These are phyloP conservation scores for Aspergillus haitiensis DNA, from an alignment of 495 filamentous ascomycete genomes.

Conservation along the genomic window DNA sequence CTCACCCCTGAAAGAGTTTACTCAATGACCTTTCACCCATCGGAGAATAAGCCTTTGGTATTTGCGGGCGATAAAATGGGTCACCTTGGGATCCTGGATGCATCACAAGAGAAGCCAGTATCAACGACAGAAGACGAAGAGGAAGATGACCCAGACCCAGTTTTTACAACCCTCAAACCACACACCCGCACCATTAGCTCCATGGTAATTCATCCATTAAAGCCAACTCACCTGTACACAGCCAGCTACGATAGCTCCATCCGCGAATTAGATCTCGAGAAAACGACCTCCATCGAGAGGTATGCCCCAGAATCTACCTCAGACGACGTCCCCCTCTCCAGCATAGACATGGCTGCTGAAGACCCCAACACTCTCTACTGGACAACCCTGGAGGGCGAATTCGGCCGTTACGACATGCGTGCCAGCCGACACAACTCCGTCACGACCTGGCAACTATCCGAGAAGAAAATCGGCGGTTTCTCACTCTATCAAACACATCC, in stretches of 20 bases:
- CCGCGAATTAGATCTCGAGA: constrained; percentile 79
- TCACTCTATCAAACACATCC: constrained; percentile 72
- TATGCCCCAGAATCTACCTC: constrained; percentile 69
- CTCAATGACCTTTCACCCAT: constrained; percentile 85
- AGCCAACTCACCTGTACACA: constrained; percentile 70
- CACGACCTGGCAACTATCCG: constrained; percentile 73
- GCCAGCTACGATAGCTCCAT: constrained; percentile 95
- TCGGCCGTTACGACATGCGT: constrained; percentile 79
- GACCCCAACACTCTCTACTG: constrained; percentile 80
- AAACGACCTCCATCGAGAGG: constrained; percentile 72
- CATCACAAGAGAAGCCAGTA: constrained; percentile 63
- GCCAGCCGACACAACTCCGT: constrained; percentile 51
- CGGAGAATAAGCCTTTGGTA: constrained; percentile 78
- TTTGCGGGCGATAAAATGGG: constrained; percentile 96
- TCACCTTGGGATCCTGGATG: constrained; percentile 90
- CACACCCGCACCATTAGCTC: constrained; percentile 87
- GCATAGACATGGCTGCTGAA: constrained; percentile 69
- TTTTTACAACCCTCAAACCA: constrained; percentile 81
- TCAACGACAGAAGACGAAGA: constrained; percentile 39
- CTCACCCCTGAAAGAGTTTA: constrained; percentile 90
- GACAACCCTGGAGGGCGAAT: constrained; percentile 76
- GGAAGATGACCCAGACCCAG: constrained; percentile 66
- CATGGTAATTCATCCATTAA: constrained; percentile 72
- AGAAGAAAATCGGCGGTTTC: constrained; percentile 97
- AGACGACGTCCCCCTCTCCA: constrained; percentile 75